These are phyloP conservation scores for Salicornia ramosissima DNA, from an alignment of 148 eudicot genomes.

Conservation along the genomic window DNA sequence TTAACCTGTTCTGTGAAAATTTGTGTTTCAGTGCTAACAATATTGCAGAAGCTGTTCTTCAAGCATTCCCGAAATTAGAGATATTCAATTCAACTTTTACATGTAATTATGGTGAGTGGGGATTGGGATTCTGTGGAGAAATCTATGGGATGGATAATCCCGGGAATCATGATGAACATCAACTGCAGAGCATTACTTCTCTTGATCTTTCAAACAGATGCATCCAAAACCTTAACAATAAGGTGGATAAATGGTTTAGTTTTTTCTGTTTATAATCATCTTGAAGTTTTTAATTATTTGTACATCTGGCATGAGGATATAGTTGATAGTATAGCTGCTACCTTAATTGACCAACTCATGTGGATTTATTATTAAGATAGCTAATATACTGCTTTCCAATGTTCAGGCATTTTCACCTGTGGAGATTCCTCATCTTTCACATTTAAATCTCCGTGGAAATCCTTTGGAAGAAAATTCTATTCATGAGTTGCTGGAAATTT, in stretches of 20 bases:
- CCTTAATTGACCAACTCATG: neutral
- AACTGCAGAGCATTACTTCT: constrained; percentile 44
- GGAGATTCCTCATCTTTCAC: constrained; percentile 59
- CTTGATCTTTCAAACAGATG: constrained; percentile 81
- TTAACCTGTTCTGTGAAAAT: constrained; percentile 21
- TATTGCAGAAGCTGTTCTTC: constrained; percentile 46
- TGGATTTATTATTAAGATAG: neutral
- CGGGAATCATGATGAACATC: constrained; percentile 40
- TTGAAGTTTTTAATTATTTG: neutral
- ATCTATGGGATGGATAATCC: constrained; percentile 66
- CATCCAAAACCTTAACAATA: constrained; percentile 58
- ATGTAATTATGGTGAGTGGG: constrained; percentile 77
- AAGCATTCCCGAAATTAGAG: constrained; percentile 63
- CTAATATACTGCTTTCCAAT: neutral
- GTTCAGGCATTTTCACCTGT: constrained; percentile 68
- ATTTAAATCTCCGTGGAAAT: constrained; percentile 77
- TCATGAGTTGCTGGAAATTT: constrained; percentile 40
- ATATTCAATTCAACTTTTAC: constrained; percentile 77
- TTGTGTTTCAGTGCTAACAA: constrained; percentile 41
- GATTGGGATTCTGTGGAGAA: constrained; percentile 93
- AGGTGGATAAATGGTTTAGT: constrained; percentile 39
- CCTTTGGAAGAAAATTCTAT: constrained; percentile 54
- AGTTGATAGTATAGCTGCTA: neutral
- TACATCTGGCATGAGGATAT: neutral
- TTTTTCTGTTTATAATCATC: neutral